These are phyloP conservation scores for Pseudophaeomoniella oleicola DNA, from an alignment of 2,329 filamentous ascomycete genomes.

Conservation along the genomic window DNA sequence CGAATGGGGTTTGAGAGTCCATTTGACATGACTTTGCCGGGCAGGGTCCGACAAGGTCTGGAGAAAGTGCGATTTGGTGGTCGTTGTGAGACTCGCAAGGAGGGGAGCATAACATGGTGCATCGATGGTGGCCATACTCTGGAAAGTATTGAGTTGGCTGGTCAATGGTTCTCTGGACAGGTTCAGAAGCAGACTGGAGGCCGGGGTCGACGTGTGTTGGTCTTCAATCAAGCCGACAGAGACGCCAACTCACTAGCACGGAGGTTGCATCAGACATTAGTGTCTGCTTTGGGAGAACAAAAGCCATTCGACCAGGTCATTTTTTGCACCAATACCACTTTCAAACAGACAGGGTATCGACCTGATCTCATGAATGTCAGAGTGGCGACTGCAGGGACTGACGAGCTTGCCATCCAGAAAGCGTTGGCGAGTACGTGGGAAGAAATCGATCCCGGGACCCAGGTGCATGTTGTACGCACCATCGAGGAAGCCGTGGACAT, in stretches of 20 bases:
- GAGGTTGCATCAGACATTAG: constrained; percentile 40
- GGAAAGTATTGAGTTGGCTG: constrained; percentile 66
- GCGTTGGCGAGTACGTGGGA: constrained; percentile 47
- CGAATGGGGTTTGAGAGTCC: constrained; percentile 16
- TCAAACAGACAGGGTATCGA: constrained; percentile 43
- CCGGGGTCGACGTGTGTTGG: constrained; percentile 42
- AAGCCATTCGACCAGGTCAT: constrained; percentile 56
- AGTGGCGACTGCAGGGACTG: constrained; percentile 42
- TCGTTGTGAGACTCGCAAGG: constrained; percentile 56
- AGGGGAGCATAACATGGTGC: constrained; percentile 53
- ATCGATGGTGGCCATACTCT: constrained; percentile 80
- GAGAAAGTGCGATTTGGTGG: constrained; percentile 56
- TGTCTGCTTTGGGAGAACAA: constrained; percentile 20
- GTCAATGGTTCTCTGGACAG: constrained; percentile 56
- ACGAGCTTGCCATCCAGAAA: constrained; percentile 51
- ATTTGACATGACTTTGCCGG: neutral
- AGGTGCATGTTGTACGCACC: constrained; percentile 45
- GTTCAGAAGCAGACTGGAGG: constrained; percentile 20
- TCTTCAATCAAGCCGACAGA: constrained; percentile 90
- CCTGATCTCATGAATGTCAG: constrained; percentile 51
- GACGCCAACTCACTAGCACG: constrained; percentile 54
- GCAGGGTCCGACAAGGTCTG: constrained; percentile 49
- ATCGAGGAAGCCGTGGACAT: constrained; percentile 55
- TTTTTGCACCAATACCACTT: constrained; percentile 68
- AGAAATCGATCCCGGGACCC: constrained; percentile 35